Conservation (phyloP, 495 filamentous ascomycete genomes). For the Glutinoglossum americanum region DNA sequence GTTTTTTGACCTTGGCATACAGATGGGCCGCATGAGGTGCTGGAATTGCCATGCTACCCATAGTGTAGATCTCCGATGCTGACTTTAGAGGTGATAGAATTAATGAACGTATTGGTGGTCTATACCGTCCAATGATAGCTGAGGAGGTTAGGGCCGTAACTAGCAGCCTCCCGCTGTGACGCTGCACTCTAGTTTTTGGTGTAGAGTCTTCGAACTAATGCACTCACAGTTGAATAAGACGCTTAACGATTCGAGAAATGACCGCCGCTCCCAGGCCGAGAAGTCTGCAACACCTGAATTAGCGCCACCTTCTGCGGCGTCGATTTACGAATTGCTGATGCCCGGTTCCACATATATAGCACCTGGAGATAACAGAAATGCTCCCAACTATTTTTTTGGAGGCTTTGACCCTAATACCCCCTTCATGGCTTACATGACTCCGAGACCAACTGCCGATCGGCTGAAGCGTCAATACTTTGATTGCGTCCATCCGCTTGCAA, state of each 20-base stretch:
- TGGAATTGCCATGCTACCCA: background rate
- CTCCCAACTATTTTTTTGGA: slow-evolving; percentile 45
- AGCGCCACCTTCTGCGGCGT: slow-evolving; percentile 2
- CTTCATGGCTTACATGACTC: slow-evolving; percentile 34
- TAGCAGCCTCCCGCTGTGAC: background rate
- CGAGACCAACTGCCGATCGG: slow-evolving; percentile 25
- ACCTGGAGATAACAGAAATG: slow-evolving; percentile 12
- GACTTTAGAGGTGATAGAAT: slow-evolving; percentile 26
- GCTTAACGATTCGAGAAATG: slow-evolving; percentile 3
- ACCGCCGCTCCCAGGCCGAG: slow-evolving; percentile 1
- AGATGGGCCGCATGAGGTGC: slow-evolving; percentile 30
- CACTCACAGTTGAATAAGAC: slow-evolving; percentile 3
- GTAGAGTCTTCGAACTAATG: background rate
- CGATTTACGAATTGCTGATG: slow-evolving; percentile 15
- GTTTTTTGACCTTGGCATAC: slow-evolving; percentile 45
- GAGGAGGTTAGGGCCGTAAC: slow-evolving; percentile 31
- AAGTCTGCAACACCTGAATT: slow-evolving; percentile 4
- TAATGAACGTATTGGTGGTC: slow-evolving; percentile 44
- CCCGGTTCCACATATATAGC: slow-evolving; percentile 32
- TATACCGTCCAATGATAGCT: slow-evolving; percentile 31
- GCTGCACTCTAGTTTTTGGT: background rate
- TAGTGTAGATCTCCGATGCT: background rate
- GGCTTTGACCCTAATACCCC: slow-evolving; percentile 22
- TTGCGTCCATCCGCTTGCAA: slow-evolving; percentile 42
- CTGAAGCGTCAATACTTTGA: slow-evolving; percentile 42